phyloP scores from a whole-genome alignment of 257 asterid species.

The Rubia yunnanensis region DNA sequence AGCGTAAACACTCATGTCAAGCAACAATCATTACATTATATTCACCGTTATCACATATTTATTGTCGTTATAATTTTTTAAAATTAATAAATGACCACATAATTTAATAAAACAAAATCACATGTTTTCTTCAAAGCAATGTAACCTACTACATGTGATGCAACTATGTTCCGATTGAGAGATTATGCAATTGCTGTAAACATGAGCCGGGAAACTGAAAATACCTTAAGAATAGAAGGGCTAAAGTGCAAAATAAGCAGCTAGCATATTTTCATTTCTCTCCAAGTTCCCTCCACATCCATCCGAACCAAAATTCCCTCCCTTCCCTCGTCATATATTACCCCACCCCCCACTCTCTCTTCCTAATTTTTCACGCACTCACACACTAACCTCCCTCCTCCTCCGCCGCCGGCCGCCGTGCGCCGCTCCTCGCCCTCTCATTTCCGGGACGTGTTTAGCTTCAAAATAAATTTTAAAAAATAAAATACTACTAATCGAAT shows the following conservation, averaged over 20 bases:
- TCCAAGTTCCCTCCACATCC: constrained; percentile 80
- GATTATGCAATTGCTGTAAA: background rate
- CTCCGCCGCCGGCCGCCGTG: background rate
- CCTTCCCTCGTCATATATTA: constrained; percentile 52
- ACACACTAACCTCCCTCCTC: constrained; percentile 21
- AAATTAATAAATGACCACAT: too few species aligned
- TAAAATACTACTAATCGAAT: background rate
- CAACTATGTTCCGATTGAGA: background rate
- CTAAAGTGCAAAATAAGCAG: constrained; percentile 20
- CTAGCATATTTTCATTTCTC: constrained; percentile 15
- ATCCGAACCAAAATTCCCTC: constrained; percentile 95
- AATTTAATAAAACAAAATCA: too few species aligned
- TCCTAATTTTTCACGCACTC: constrained; percentile 19
- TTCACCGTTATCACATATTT: too few species aligned
- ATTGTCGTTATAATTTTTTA: too few species aligned
- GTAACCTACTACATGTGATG: background rate
- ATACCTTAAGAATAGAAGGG: background rate
- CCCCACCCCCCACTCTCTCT: constrained; percentile 8
- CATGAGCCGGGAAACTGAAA: background rate
- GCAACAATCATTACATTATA: too few species aligned
- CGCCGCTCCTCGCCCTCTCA: background rate
- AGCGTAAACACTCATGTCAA: too few species aligned
- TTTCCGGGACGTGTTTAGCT: background rate
- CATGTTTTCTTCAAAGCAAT: background rate
- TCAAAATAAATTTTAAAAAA: background rate